phyloP scores from a whole-genome alignment of 2,329 filamentous ascomycete species.

The Calonectria hongkongensis region DNA sequence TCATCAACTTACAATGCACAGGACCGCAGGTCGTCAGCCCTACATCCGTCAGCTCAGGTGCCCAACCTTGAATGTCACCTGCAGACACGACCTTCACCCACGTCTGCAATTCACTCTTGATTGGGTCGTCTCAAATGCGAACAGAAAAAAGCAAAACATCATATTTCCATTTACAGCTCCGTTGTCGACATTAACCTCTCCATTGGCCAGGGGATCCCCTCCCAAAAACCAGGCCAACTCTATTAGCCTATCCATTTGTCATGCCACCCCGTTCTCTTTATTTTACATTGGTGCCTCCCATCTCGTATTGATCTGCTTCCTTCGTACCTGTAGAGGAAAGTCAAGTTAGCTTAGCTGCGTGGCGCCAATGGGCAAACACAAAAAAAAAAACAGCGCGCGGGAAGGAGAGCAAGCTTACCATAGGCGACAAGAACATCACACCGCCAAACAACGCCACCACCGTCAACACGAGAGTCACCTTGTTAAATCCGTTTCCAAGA shows the following conservation, averaged over 20 bases:
- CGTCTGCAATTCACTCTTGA: background rate
- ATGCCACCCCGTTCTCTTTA: constrained; percentile 42
- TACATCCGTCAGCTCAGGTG: constrained; percentile 36
- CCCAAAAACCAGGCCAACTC: constrained; percentile 28
- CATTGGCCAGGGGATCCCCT: constrained; percentile 39
- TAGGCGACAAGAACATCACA: constrained; percentile 85
- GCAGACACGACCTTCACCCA: constrained; percentile 10
- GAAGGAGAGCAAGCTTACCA: constrained; percentile 78
- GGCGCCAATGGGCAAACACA: constrained; percentile 8
- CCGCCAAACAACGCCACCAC: constrained; percentile 87
- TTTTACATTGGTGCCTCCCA: constrained; percentile 69
- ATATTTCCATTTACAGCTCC: constrained; percentile 53
- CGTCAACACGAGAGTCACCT: constrained; percentile 87
- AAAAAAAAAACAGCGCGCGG: constrained; percentile 4
- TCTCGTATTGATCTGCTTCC: constrained; percentile 80
- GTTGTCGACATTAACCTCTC: constrained; percentile 36
- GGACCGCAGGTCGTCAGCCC: constrained; percentile 34
- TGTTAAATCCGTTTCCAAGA: constrained; percentile 94
- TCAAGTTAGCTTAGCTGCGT: constrained; percentile 57
- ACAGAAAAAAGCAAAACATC: constrained; percentile 39
- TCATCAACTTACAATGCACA: background rate
- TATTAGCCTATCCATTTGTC: constrained; percentile 45
- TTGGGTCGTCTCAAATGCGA: constrained; percentile 28
- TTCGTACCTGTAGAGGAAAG: constrained; percentile 66
- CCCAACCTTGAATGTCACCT: constrained; percentile 18